A percentile compares a stretch with the other conserved stretches of the same genome.
These are phyloP conservation scores for Poa pratensis DNA, from an alignment of 176 grass and related monocot species.

Conservation along the genomic window DNA sequence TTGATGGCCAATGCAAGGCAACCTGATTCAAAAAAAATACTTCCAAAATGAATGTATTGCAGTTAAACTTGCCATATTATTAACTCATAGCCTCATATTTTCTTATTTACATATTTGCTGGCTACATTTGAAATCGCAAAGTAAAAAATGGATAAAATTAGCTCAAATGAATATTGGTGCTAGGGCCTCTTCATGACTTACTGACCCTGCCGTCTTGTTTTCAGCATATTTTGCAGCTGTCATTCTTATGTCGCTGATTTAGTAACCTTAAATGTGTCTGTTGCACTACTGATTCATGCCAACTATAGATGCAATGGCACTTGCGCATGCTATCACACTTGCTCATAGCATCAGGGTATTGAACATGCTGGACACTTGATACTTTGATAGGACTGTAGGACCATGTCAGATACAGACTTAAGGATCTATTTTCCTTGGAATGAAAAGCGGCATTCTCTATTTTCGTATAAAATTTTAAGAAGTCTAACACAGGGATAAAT, in stretches of 20 bases:
- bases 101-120: neutral
- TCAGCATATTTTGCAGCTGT: neutral
- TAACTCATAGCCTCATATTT: neutral
- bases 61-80: neutral
- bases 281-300: slow-evolving; percentile 6
- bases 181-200: neutral
- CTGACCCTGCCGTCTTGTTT: neutral
- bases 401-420: neutral
- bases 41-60: neutral
- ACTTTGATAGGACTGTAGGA: neutral
- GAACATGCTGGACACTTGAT: slow-evolving; percentile 14
- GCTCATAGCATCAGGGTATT: neutral
- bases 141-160: neutral
- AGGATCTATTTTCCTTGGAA: neutral
- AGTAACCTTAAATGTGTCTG: neutral
- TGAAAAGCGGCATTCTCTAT: neutral
- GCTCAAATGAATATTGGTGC: neutral
- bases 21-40: neutral
- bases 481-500: neutral
- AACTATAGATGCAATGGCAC: neutral
- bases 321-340: neutral
- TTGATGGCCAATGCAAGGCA: neutral
- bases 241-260: neutral
- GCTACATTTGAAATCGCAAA: neutral
- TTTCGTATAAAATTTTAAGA: neutral